A percentile compares a stretch with the other conserved stretches of the same genome.
Evolutionary conservation across 805 yeast genomes (phyloP).

Genomic region (Yamadazyma kitorensis): DNA sequence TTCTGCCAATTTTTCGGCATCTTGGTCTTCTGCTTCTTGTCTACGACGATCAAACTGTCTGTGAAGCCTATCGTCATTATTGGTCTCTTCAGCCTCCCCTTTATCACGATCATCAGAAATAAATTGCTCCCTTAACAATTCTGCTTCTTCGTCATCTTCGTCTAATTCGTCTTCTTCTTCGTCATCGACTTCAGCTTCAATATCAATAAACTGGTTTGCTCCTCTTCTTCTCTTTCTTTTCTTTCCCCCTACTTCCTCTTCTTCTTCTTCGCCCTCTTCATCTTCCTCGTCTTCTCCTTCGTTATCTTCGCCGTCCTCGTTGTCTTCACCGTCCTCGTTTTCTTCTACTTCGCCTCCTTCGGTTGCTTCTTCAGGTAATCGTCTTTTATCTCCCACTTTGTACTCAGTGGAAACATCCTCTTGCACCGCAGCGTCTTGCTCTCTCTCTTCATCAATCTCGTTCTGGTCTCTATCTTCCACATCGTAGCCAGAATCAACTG

Average conservation of each 20-base stretch:
- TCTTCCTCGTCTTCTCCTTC: constrained; percentile 48
- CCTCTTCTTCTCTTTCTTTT: constrained; percentile 46
- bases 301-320: constrained; percentile 29
- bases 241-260: constrained; percentile 50
- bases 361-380: constrained; percentile 3
- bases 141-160: constrained; percentile 89
- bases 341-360: constrained; percentile 12
- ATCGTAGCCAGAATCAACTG: constrained; percentile 11
- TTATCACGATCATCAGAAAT: constrained; percentile 69
- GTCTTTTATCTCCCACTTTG: constrained; percentile 5
- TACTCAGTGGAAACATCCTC: background rate
- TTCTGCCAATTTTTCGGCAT: constrained; percentile 91
- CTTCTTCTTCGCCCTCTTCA: constrained; percentile 50
- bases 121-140: constrained; percentile 76
- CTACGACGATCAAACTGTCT: constrained; percentile 86
- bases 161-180: constrained; percentile 94
- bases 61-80: constrained; percentile 74
- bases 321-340: constrained; percentile 11
- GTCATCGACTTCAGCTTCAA: constrained; percentile 97
- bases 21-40: constrained; percentile 86
- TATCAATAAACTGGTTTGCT: constrained; percentile 90
- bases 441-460: constrained; percentile 16
- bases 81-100: constrained; percentile 43
- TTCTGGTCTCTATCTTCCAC: constrained; percentile 16
- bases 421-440: constrained; percentile 12